Evolutionary conservation across 1,284 basidiomycete genomes (phyloP).

Genomic region (Sporisorium iseilematis-ciliati): DNA sequence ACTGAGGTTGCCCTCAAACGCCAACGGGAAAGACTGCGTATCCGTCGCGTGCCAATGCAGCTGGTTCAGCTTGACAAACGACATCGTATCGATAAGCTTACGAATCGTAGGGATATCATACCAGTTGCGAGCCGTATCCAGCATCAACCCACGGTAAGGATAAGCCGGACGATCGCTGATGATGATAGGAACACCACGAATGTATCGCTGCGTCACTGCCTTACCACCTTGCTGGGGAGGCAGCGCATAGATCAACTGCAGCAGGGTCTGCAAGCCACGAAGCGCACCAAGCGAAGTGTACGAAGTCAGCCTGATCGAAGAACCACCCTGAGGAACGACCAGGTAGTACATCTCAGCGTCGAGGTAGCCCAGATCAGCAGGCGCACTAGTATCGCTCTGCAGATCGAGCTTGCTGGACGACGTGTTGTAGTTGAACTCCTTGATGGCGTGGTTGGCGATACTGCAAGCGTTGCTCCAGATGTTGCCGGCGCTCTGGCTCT

Average conservation of each 20-base stretch:
- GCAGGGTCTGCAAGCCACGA: constrained; percentile 84
- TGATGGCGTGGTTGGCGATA: constrained; percentile 21
- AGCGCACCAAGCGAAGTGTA: constrained; percentile 82
- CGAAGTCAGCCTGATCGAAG: constrained; percentile 76
- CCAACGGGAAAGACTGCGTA: constrained; percentile 77
- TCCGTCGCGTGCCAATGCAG: constrained; percentile 84
- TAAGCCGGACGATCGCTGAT: constrained; percentile 72
- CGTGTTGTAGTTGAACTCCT: constrained; percentile 22
- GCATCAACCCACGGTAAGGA: constrained; percentile 77
- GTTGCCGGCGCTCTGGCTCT: not conserved
- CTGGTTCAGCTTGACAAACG: constrained; percentile 80
- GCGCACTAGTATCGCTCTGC: constrained; percentile 22
- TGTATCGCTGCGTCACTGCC: constrained; percentile 60
- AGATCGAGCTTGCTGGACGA: constrained; percentile 20
- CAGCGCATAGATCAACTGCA: constrained; percentile 75
- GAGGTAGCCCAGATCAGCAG: constrained; percentile 31
- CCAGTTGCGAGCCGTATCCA: constrained; percentile 82
- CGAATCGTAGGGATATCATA: constrained; percentile 75
- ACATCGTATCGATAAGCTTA: constrained; percentile 84
- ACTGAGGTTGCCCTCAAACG: constrained; percentile 71
- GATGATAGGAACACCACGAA: constrained; percentile 72
- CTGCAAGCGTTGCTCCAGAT: constrained; percentile 34
- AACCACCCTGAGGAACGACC: constrained; percentile 76
- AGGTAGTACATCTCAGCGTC: constrained; percentile 77
- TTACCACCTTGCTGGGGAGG: constrained; percentile 66